Evolutionary conservation across 129 eudicot genomes (phyloP).

Genomic region (Kitagawia praeruptora): DNA sequence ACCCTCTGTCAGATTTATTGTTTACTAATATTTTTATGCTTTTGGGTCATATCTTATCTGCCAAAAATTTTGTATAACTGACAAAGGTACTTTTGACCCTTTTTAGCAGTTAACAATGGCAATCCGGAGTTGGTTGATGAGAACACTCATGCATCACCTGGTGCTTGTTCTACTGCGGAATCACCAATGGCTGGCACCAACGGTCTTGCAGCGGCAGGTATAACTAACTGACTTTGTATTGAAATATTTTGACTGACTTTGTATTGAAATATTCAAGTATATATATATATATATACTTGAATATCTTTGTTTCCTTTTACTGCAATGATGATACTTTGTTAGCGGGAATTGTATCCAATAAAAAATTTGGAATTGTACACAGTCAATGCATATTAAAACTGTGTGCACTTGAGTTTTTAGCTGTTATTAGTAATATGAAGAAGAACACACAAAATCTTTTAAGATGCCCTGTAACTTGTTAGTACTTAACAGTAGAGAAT

Average conservation of each 20-base stretch:
- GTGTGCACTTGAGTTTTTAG: no score
- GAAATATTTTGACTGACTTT: no score
- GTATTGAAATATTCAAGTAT: no score
- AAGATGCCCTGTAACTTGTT: background rate
- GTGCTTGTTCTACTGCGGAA: background rate
- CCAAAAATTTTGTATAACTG: background rate
- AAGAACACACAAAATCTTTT: background rate
- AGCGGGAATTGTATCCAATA: no score
- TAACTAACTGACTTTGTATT: background rate
- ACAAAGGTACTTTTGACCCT: background rate
- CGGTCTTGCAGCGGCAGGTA: background rate
- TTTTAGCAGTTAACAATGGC: background rate
- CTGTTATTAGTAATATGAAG: background rate
- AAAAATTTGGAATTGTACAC: background rate
- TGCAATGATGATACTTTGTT: no score
- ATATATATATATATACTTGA: background rate
- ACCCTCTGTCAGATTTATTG: no score
- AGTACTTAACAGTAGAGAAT: background rate
- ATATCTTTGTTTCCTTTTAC: no score
- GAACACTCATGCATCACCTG: background rate
- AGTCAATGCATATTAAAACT: background rate
- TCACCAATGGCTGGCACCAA: background rate
- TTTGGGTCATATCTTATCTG: no score
- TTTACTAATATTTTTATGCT: no score
- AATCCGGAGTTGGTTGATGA: background rate